Base-by-base conservation (phyloP, 352 stramenopile genomes). In the Globisporangium rhizosaccharum region DNA sequence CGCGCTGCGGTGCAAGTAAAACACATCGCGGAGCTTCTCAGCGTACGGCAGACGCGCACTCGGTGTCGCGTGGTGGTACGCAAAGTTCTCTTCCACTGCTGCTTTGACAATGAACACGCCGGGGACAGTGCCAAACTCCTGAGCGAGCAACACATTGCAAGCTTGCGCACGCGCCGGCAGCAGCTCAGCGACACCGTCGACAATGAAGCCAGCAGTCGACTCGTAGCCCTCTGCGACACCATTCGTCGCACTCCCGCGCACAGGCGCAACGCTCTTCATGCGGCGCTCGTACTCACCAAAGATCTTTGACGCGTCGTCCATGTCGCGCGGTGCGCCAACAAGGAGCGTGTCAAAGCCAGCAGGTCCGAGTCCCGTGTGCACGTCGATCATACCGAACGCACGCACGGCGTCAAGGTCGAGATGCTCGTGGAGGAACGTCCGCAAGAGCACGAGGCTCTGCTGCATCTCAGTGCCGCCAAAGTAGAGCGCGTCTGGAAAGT, bases 341-440 rank as follows among this genome's bases (percentile, higher is more conserved):
- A 89, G 68, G 3, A 89, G 62, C 41, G 76, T 89, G 61, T 92
- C 81, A 9, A 83, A 61, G 25, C 79, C 84, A 41, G 71, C 49
- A n/a, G 75, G 60, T 5, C 92, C 94, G 28, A 98, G 73, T 3
- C 94, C 94, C 0, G 94, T 98, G 66, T 98, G 94, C 8, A 98
- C 88, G 67, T 98, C 92, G 62, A 98, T 77, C 72, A 97, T 88
- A 5, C 62, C 78, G 53, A 91, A 69, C 37, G 72, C 74, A 7
- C 47, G 65, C 3, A 86, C 30, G 1, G 25, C 23, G 3, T 61
- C 61, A 9, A 88, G 74, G 39, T 84, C 49, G 14, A 92, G 53
- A 37, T 87, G 67, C 33, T 78, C 39, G 3, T 11, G 48, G 39
- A 25, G 96, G 65, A 61, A 95, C 95, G 25, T 78, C 23, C 18